Base-by-base conservation (phyloP, 1,284 basidiomycete genomes). In the Kwoniella shivajii region DNA sequence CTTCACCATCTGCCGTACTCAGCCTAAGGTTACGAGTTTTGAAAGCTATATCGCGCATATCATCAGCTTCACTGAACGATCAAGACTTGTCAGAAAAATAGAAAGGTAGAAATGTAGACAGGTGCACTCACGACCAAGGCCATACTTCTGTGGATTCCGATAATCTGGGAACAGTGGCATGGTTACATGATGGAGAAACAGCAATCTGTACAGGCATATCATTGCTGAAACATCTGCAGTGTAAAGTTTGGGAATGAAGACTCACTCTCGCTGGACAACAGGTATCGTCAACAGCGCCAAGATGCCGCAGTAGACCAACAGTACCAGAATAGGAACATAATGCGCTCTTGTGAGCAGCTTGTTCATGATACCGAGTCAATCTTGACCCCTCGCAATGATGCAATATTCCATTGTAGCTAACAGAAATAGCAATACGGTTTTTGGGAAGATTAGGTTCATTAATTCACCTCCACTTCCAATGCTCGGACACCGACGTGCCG, bases 1-100 rank as follows among this genome's bases (percentile, higher is more conserved):
- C 83, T 59, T 88, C 83, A 45, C 89, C 88, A 70, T 97, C 94
- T 0, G 84, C 68, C 0, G 92, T 92, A 10, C 79, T 73, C 4
- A 96, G 77, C 49, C 83, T 77, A 24, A 94, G 69, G 66, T 93
- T 89, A 37, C 86, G 78, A 0, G 89, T 86, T 71, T 92, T 93
- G 65, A 84, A 87, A 1, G 90, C 90, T 88, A 67, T n/a, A n/a
- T n/a, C n/a, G n/a, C n/a, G n/a, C n/a, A n/a, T n/a, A n/a, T n/a
- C n/a, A n/a, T n/a, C n/a, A n/a, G n/a, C n/a, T n/a, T 7, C 38
- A 41, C 10, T 41, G 38, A 13, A 7, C 18, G 38, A 41, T 9
- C 6, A 30, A 22, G 29, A 16, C n/a, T 33, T 14, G 16, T 51
- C 50, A 31, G 38, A 10, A 11, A 18, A 6, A 20, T 22, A 37